Percentiles rank a stretch among this genome's conserved stretches.
phyloP scores from a whole-genome alignment of 2,329 filamentous ascomycete genomes.

The Sodiomyces alkalinus region DNA sequence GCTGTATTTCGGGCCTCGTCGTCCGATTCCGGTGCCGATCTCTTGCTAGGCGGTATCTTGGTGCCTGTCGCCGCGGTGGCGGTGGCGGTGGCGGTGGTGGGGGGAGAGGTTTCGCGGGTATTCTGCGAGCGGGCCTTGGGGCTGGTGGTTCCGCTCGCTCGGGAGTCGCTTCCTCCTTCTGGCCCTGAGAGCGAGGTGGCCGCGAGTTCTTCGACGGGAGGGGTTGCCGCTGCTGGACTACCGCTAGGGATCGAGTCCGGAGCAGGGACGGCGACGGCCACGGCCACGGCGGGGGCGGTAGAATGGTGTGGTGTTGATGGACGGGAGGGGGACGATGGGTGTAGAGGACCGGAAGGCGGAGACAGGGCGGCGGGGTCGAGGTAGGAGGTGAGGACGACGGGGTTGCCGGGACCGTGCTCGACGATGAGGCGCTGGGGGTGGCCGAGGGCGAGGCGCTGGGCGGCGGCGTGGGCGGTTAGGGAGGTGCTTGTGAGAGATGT shows the following conservation, averaged over 20 bases:
- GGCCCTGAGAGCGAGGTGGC: not conserved
- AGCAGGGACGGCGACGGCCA: slow-evolving; percentile 1
- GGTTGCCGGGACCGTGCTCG: slow-evolving; percentile 31
- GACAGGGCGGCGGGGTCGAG: slow-evolving; percentile 23
- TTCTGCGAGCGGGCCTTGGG: slow-evolving; percentile 1
- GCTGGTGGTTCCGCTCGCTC: not conserved
- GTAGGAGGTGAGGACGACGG: slow-evolving; percentile 29
- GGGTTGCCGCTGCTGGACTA: not conserved
- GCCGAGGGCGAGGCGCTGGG: slow-evolving; percentile 36
- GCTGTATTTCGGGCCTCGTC: slow-evolving; percentile 12
- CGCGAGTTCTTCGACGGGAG: not conserved
- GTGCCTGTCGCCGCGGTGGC: slow-evolving; percentile 5
- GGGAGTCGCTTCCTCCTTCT: too few relatives aligned
- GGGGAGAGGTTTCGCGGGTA: slow-evolving; percentile 1
- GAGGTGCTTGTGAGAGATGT: slow-evolving; percentile 35
- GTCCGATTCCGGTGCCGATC: not conserved
- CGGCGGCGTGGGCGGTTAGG: slow-evolving; percentile 35
- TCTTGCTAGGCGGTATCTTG: slow-evolving; percentile 2
- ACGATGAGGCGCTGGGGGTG: slow-evolving; percentile 41
- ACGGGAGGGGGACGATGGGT: not conserved
- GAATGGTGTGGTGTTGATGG: not conserved
- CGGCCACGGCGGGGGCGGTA: slow-evolving; percentile 2
- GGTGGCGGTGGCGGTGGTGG: slow-evolving; percentile 3
- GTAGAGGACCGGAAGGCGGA: not conserved
- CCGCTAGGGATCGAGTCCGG: slow-evolving; percentile 1